Evolutionary conservation across 2,329 filamentous ascomycete genomes (phyloP), one percentile per base, ranked within the genome.

Genomic region (Fusarium neocosmosporiellum): DNA sequence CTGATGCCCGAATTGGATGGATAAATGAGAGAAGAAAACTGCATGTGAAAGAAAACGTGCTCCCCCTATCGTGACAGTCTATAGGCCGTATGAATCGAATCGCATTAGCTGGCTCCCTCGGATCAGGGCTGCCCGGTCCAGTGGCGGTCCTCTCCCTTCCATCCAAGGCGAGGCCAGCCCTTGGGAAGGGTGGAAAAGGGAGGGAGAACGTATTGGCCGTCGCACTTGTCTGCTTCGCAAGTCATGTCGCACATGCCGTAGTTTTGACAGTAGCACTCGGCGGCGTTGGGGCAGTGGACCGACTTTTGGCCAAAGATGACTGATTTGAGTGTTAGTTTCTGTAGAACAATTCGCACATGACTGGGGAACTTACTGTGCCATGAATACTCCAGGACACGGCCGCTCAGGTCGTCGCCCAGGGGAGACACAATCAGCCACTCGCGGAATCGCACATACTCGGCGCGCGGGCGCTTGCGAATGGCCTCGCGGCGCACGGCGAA

Each of bases 261-360:
- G 18, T 89, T 85, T 43, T 90, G 88, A 81, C 91, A 93, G 78
- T 93, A 93, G 78, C 91, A 93, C 10, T 88, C 86, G 53, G 84
- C 80, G 1, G 89, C 89, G 20, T 83, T 82, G 0, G 91, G 91
- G 72, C 91, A 93, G 73, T 91, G 86, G 1, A 91, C 85, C 8
- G 86, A 78, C 27, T 86, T 80, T 71, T 88, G 87, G 61, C 88
- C 88, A 73, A 90, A 91, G 13, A 90, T 88, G 69, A 90, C 87
- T 89, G 57, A 5, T 53, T 20, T n/a, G 33, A 20, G 10, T 14
- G 53, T 79, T 39, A 79, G 76, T 37, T 36, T 64, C 11, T 39
- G 7, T 2, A 22, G 33, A 22, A 34, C 10, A 10, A 11, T 41
- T 7, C 20, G 7, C 20, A n/a, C 14, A 22, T 22, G 34, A 39